Percentiles rank a stretch among this genome's conserved stretches.
These are phyloP conservation scores for Grosmannia serpens DNA, from an alignment of 2,329 filamentous ascomycete species.

Conservation along the genomic window DNA sequence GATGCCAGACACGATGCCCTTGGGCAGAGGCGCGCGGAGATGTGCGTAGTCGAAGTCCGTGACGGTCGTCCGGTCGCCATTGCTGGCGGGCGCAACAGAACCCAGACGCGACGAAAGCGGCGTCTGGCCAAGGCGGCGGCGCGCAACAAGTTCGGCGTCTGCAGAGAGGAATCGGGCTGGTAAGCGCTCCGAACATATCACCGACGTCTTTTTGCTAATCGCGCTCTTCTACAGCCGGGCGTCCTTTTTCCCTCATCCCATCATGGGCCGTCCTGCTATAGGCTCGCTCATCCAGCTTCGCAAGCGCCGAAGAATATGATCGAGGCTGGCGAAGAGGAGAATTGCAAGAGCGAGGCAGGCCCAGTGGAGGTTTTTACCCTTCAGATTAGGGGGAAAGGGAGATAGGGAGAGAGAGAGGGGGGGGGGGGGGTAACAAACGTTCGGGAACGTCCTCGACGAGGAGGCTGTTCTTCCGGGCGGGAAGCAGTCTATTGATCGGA, in stretches of 20 bases:
- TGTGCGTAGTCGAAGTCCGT: conserved; percentile 94
- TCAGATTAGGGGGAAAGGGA: not conserved
- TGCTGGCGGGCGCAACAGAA: conserved; percentile 56
- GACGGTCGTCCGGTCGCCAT: conserved; percentile 60
- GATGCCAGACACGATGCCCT: conserved; percentile 84
- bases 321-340: too few relatives aligned
- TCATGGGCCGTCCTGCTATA: too few relatives aligned
- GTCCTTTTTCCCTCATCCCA: not conserved
- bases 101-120: conserved; percentile 75
- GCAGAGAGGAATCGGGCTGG: conserved; percentile 3
- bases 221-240: not conserved
- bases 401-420: too few relatives aligned
- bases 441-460: conserved; percentile 39
- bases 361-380: not conserved
- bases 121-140: conserved; percentile 85
- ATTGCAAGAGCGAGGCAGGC: not conserved
- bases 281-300: too few relatives aligned
- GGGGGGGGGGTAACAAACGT: conserved; percentile 27
- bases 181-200: not conserved
- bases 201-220: not conserved
- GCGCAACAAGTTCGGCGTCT: conserved; percentile 67
- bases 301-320: too few relatives aligned
- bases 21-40: conserved; percentile 81
- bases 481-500: conserved; percentile 17
- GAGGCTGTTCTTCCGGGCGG: conserved; percentile 40